phyloP scores from a whole-genome alignment of 139 green algal species.

The Microglena sp. region DNA sequence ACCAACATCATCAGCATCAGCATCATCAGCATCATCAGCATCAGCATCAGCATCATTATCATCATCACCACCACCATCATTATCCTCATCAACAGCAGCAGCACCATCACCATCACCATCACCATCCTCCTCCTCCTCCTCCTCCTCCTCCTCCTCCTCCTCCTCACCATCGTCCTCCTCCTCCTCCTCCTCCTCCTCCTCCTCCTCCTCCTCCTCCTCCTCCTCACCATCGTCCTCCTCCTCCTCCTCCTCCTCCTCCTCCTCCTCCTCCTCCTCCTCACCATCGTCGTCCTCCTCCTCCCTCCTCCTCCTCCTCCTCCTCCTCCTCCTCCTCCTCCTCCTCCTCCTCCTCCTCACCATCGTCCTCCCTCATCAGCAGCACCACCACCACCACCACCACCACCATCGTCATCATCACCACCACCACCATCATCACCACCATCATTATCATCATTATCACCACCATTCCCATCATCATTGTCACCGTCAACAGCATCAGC shows the following conservation, averaged over 20 bases:
- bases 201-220: conserved; percentile 9
- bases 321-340: background rate
- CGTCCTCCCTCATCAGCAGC: background rate
- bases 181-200: conserved; percentile 11
- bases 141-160: too few relatives aligned
- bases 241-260: background rate
- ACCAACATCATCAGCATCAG: too few relatives aligned
- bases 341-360: background rate
- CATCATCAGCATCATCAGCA: too few relatives aligned
- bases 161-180: too few relatives aligned
- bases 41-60: too few relatives aligned
- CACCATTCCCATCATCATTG: background rate
- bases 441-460: background rate
- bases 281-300: background rate
- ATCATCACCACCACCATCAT: too few relatives aligned
- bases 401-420: background rate
- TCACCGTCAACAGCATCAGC: too few relatives aligned
- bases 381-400: background rate
- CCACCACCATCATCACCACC: background rate
- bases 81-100: too few relatives aligned
- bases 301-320: background rate
- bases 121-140: too few relatives aligned
- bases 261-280: background rate
- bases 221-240: conserved; percentile 8
- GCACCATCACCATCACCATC: too few relatives aligned